Conservation (phyloP, 305 asterid genomes). For the Fraxinus angustifolia region DNA sequence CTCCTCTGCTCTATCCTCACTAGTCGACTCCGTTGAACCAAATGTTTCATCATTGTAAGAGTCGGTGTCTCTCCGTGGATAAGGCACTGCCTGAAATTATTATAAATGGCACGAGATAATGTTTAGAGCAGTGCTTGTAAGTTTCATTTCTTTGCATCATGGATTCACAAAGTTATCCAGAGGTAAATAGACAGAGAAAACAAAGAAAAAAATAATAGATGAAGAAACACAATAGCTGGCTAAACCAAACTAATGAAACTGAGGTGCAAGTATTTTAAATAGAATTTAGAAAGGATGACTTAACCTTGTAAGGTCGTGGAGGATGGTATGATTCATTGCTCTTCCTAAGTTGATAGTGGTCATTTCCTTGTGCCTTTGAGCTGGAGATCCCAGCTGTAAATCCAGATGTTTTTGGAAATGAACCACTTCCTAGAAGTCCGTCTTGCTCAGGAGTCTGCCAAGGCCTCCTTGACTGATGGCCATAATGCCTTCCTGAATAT, state of each 20-base stretch:
- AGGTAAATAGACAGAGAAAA: neutral
- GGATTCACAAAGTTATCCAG: neutral
- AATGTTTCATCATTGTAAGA: constrained; percentile 88
- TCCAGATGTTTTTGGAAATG: constrained; percentile 81
- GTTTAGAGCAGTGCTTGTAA: neutral
- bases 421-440: constrained; percentile 98
- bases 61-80: constrained; percentile 70
- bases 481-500: constrained; percentile 75
- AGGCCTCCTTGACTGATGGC: constrained; percentile 59
- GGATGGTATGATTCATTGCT: constrained; percentile 90
- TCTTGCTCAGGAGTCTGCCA: constrained; percentile 93
- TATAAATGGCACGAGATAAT: neutral
- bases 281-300: constrained; percentile 2
- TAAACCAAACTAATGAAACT: neutral
- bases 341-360: constrained; percentile 59
- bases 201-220: neutral
- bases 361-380: constrained; percentile 54
- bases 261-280: neutral
- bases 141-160: neutral
- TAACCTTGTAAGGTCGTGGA: constrained; percentile 96
- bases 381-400: constrained; percentile 57
- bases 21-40: constrained; percentile 70
- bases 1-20: constrained; percentile 88
- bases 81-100: constrained; percentile 52
- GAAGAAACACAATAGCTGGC: neutral